Evolutionary conservation across 306 rosid species (phyloP).

Genomic region (Trifolium dubium): DNA sequence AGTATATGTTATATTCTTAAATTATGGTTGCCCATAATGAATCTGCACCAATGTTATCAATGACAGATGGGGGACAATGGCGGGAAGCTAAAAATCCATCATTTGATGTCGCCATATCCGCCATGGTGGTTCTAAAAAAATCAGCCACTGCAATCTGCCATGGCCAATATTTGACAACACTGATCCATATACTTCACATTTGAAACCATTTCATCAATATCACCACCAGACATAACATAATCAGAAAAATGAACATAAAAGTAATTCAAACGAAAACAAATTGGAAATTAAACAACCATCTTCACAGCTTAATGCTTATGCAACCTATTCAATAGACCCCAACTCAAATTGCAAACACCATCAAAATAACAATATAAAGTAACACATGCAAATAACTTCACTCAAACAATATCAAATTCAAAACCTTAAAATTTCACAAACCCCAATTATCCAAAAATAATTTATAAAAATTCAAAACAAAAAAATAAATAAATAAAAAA

Average conservation of each 20-base stretch:
- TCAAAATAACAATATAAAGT: background rate
- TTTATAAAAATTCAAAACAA: background rate
- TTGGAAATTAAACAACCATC: slow-evolving; percentile 8
- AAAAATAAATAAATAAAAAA: background rate
- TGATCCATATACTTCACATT: background rate
- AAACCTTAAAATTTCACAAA: background rate
- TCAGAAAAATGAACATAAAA: slow-evolving; percentile 24
- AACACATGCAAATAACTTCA: background rate
- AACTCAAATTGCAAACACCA: background rate
- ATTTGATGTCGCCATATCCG: background rate
- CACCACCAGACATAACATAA: slow-evolving; percentile 15
- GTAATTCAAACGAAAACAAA: slow-evolving; percentile 11
- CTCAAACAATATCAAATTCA: background rate
- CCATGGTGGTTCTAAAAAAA: background rate
- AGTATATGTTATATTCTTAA: slow-evolving; percentile 34
- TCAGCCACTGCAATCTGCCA: background rate
- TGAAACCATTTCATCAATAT: background rate
- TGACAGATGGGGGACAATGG: background rate
- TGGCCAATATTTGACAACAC: background rate
- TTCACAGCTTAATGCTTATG: background rate
- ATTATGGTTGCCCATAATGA: slow-evolving; percentile 23
- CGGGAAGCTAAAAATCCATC: background rate
- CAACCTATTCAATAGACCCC: background rate
- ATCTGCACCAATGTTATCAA: background rate
- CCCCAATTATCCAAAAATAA: background rate